Percentiles rank a stretch among this genome's conserved stretches.
phyloP scores from a whole-genome alignment of 495 filamentous ascomycete genomes.

The Aspergillus heteromorphus region DNA sequence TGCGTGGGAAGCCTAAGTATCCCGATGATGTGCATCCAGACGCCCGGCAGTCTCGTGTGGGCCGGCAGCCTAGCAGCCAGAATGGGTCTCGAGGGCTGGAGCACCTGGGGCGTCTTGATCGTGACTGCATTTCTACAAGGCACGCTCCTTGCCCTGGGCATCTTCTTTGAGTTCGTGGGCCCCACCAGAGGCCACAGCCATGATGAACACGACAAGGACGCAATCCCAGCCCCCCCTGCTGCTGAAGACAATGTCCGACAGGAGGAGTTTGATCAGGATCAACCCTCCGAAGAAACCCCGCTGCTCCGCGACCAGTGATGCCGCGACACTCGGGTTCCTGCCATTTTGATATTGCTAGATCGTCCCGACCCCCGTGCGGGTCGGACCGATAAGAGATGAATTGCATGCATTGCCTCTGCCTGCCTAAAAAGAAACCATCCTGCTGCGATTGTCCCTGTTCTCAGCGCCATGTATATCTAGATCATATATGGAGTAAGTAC shows the following conservation, averaged over 20 bases:
- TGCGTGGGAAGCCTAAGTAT: slow-evolving; percentile 86
- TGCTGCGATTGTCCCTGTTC: background rate
- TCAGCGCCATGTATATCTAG: background rate
- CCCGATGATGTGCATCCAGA: slow-evolving; percentile 98
- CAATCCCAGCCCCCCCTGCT: slow-evolving; percentile 26
- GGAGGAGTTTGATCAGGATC: slow-evolving; percentile 20
- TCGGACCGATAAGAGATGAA: background rate
- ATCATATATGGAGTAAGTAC: background rate
- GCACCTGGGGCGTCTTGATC: slow-evolving; percentile 85
- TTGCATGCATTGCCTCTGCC: too few relatives aligned
- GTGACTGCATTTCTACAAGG: slow-evolving; percentile 85
- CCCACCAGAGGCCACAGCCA: slow-evolving; percentile 30
- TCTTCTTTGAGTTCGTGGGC: slow-evolving; percentile 65
- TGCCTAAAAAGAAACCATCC: too few relatives aligned
- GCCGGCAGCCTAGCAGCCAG: slow-evolving; percentile 77
- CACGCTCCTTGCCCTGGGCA: slow-evolving; percentile 69
- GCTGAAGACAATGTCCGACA: slow-evolving; percentile 14
- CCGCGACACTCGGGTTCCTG: background rate
- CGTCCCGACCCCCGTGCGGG: background rate
- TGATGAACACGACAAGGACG: slow-evolving; percentile 21
- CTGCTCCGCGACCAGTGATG: slow-evolving; percentile 31
- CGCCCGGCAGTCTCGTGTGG: slow-evolving; percentile 85
- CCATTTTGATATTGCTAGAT: background rate
- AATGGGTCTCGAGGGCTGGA: slow-evolving; percentile 82
- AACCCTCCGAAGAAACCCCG: slow-evolving; percentile 45